Conservation (phyloP, 352 stramenopile genomes). For the Phytophthora litchii region DNA sequence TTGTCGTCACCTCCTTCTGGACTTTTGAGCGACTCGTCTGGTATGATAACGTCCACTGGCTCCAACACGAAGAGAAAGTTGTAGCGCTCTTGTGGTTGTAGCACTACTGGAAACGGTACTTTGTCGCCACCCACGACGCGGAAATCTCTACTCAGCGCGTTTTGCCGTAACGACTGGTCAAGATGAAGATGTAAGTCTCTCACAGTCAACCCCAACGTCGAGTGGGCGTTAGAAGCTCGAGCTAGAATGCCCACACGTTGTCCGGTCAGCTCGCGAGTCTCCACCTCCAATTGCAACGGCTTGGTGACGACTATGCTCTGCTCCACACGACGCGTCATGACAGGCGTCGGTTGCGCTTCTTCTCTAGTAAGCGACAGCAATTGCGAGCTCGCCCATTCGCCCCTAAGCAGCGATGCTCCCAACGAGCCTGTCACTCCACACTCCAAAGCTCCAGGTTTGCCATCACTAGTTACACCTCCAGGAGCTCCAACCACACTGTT, state of each 20-base stretch:
- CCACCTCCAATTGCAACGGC: conserved; percentile 62
- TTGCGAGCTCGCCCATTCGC: conserved; percentile 42
- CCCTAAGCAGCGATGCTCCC: conserved; percentile 30
- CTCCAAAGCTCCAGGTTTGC: conserved; percentile 1
- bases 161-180: conserved; percentile 43
- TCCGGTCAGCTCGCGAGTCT: conserved; percentile 48
- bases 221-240: conserved; percentile 53
- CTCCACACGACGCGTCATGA: conserved; percentile 56
- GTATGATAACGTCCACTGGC: conserved; percentile 22
- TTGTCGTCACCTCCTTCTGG: conserved; percentile 16
- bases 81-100: conserved; percentile 60
- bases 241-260: conserved; percentile 57
- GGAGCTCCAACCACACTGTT: conserved; percentile 14
- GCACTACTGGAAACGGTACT: conserved; percentile 60
- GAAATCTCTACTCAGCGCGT: conserved; percentile 27
- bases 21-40: conserved; percentile 16
- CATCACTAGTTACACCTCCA: background rate
- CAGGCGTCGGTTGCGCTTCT: conserved; percentile 41
- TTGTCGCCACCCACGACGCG: conserved; percentile 44
- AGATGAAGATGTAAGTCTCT: conserved; percentile 73
- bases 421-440: background rate
- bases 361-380: conserved; percentile 58
- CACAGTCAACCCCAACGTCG: conserved; percentile 45
- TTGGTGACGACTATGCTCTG: conserved; percentile 54
- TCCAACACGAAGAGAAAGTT: conserved; percentile 69